These are phyloP conservation scores for Salvia rosmarinus DNA, from an alignment of 257 asterid genomes.

Conservation along the genomic window DNA sequence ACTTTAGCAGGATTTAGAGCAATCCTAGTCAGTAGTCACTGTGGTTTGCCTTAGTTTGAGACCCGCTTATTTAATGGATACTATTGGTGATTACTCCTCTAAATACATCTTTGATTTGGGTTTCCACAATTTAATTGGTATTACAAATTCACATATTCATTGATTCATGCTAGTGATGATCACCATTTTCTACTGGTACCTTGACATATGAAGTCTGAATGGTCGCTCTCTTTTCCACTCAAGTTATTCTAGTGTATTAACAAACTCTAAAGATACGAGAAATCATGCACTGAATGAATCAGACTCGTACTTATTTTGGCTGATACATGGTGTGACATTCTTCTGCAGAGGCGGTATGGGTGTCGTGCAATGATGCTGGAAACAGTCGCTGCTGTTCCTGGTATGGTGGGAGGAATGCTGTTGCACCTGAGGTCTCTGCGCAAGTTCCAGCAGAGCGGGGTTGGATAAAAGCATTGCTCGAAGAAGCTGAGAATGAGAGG, in stretches of 20 bases:
- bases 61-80: background rate
- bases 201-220: background rate
- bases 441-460: slow-evolving; percentile 93
- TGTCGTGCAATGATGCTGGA: slow-evolving; percentile 99
- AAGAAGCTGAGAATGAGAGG: slow-evolving; percentile 98
- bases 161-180: background rate
- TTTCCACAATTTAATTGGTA: background rate
- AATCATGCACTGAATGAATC: background rate
- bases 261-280: no score
- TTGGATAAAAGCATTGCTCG: slow-evolving; percentile 93
- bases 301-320: background rate
- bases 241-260: background rate
- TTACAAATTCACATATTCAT: background rate
- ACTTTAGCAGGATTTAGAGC: no score
- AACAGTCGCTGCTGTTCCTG: slow-evolving; percentile 97
- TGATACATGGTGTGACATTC: background rate
- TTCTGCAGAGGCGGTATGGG: slow-evolving; percentile 77
- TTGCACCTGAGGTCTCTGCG: slow-evolving; percentile 83
- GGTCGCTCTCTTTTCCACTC: background rate
- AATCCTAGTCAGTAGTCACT: no score
- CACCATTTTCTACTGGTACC: slow-evolving; percentile 19
- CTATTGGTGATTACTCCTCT: background rate
- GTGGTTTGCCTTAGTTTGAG: slow-evolving; percentile 1
- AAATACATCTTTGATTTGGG: background rate
- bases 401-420: slow-evolving; percentile 94